phyloP scores from a whole-genome alignment of 352 stramenopile species.

The Aphanomyces cochlioides region DNA sequence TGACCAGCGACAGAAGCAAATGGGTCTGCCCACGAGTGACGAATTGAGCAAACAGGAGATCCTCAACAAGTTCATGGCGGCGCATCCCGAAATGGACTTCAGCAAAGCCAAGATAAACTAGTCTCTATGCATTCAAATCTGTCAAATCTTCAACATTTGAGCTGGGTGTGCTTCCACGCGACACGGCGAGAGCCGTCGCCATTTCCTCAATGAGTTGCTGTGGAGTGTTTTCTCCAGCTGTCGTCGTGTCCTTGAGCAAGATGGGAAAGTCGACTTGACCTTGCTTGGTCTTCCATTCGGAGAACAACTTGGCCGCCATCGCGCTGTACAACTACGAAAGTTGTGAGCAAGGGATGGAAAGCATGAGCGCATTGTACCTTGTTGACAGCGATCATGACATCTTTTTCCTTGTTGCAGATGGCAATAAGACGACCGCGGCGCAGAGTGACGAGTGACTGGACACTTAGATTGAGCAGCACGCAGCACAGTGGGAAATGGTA shows the following conservation, averaged over 20 bases:
- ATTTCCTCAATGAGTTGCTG: slow-evolving; percentile 10
- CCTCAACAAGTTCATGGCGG: slow-evolving; percentile 98
- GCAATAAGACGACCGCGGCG: slow-evolving; percentile 59
- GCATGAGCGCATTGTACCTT: slow-evolving; percentile 23
- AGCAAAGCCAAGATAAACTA: slow-evolving; percentile 97
- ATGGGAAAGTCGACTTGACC: slow-evolving; percentile 15
- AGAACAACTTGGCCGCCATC: slow-evolving; percentile 22
- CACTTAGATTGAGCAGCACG: slow-evolving; percentile 68
- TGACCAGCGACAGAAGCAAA: slow-evolving; percentile 95
- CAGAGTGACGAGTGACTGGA: slow-evolving; percentile 64
- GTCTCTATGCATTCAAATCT: slow-evolving; percentile 29
- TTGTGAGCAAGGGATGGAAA: not conserved
- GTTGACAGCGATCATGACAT: slow-evolving; percentile 41
- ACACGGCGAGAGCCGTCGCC: not conserved
- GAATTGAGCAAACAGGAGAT: slow-evolving; percentile 98
- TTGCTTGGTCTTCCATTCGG: slow-evolving; percentile 25
- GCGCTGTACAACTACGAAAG: slow-evolving; percentile 15
- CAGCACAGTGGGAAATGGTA: slow-evolving; percentile 70
- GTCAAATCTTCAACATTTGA: slow-evolving; percentile 2
- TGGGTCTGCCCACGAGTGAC: slow-evolving; percentile 95
- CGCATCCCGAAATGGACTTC: slow-evolving; percentile 99
- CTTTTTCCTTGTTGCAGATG: slow-evolving; percentile 44
- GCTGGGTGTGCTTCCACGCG: not conserved
- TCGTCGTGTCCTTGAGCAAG: slow-evolving; percentile 15
- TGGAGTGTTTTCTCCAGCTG: slow-evolving; percentile 3